Conservation (phyloP, 768 basidiomycete genomes). For the Auricularia sp. region DNA sequence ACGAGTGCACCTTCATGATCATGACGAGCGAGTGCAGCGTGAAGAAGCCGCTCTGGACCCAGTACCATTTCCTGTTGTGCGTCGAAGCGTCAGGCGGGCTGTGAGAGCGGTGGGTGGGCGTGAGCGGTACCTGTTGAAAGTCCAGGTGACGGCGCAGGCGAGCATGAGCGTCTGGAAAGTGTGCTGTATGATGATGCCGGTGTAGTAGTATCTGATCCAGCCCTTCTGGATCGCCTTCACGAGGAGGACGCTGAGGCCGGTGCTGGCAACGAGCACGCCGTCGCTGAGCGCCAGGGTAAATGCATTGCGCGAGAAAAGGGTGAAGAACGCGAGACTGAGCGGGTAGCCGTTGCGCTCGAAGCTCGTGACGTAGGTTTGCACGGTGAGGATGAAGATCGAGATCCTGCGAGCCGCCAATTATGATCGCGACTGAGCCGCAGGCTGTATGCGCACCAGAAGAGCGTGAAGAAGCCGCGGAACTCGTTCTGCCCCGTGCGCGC, state of each 20-base stretch:
- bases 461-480: conserved; percentile 89
- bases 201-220: conserved; percentile 74
- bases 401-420: conserved; percentile 26
- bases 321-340: conserved; percentile 69
- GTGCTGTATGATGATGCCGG: conserved; percentile 73
- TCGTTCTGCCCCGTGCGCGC: conserved; percentile 65
- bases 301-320: conserved; percentile 80
- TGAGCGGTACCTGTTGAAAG: conserved; percentile 58
- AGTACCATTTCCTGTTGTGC: conserved; percentile 75
- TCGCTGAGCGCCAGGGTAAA: conserved; percentile 76
- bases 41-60: conserved; percentile 91
- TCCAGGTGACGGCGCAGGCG: conserved; percentile 74
- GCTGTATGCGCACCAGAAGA: conserved; percentile 55
- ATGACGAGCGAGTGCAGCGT: conserved; percentile 81
- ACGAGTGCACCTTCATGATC: conserved; percentile 97
- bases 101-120: background rate
- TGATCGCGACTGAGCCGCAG: background rate
- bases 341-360: conserved; percentile 71
- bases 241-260: conserved; percentile 70
- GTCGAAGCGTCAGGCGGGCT: background rate
- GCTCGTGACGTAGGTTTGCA: conserved; percentile 67
- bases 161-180: conserved; percentile 63
- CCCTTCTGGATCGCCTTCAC: conserved; percentile 65
- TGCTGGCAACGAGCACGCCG: conserved; percentile 65
- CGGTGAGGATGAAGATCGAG: conserved; percentile 69